A percentile compares a stretch with the other conserved stretches of the same genome.
Evolutionary conservation across 2,329 filamentous ascomycete species (phyloP).

Genomic region (Penicillium psychrosexuale): DNA sequence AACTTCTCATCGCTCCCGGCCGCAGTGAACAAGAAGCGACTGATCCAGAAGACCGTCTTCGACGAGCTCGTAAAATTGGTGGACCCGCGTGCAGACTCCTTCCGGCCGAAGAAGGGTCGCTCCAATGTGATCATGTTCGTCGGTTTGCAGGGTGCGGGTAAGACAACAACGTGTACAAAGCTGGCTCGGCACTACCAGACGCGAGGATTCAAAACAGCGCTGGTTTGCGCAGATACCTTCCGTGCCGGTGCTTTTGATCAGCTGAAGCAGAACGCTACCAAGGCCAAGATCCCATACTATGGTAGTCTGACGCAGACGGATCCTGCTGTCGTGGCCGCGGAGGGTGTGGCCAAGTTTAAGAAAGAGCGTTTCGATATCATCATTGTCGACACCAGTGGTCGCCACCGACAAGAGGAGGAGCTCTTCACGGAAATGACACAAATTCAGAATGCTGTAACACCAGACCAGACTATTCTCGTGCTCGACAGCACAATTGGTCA

Average conservation of each 20-base stretch:
- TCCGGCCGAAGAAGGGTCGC: constrained; percentile 95
- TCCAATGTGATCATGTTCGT: constrained; percentile 99
- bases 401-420: constrained; percentile 91
- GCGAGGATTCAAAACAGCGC: constrained; percentile 83
- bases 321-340: constrained; percentile 85
- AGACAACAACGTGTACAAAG: constrained; percentile 98
- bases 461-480: constrained; percentile 98
- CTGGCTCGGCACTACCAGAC: constrained; percentile 92
- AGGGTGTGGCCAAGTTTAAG: constrained; percentile 98
- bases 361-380: constrained; percentile 98
- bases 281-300: constrained; percentile 98
- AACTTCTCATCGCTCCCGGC: constrained; percentile 92
- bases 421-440: constrained; percentile 98
- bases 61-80: constrained; percentile 95
- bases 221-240: constrained; percentile 98
- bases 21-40: constrained; percentile 93
- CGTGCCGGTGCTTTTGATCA: constrained; percentile 98
- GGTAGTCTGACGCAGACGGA: constrained; percentile 95
- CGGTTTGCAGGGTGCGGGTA: constrained; percentile 93
- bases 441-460: constrained; percentile 84
- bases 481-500: constrained; percentile 95
- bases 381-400: constrained; percentile 94
- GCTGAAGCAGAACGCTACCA: constrained; percentile 97
- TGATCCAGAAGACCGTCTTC: constrained; percentile 97
- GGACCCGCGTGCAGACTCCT: constrained; percentile 90